phyloP scores from a whole-genome alignment of 371 early-diverging fungal species.

The Mortierella sp. region DNA sequence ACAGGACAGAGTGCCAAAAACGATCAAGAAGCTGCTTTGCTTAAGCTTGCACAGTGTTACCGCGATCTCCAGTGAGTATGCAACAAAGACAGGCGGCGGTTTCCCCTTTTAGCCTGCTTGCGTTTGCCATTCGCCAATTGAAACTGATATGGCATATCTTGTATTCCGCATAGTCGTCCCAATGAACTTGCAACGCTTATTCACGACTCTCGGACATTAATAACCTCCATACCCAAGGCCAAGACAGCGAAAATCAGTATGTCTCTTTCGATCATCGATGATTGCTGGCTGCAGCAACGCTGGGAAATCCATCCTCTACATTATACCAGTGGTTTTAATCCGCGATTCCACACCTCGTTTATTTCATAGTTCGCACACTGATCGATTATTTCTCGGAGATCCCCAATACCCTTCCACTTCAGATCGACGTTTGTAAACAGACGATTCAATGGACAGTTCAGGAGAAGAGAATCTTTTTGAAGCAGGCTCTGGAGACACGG shows the following conservation, averaged over 20 bases:
- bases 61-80: constrained; percentile 67
- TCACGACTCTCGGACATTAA: constrained; percentile 81
- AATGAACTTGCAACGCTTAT: constrained; percentile 85
- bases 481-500: constrained; percentile 94
- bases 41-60: constrained; percentile 73
- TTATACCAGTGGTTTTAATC: too few species aligned
- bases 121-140: too few species aligned
- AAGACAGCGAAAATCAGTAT: constrained; percentile 96
- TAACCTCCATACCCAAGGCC: constrained; percentile 92
- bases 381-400: constrained; percentile 92
- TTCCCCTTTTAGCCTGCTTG: too few species aligned
- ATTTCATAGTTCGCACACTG: constrained; percentile 76
- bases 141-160: too few species aligned
- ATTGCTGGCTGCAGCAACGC: too few species aligned
- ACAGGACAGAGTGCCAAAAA: constrained; percentile 39
- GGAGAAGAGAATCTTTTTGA: constrained; percentile 94
- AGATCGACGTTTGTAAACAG: constrained; percentile 93
- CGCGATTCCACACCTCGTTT: background rate
- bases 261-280: too few species aligned
- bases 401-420: constrained; percentile 88
- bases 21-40: constrained; percentile 70
- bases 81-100: too few species aligned
- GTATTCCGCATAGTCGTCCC: constrained; percentile 66
- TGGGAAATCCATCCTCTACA: too few species aligned
- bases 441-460: constrained; percentile 91